Conservation (phyloP, 202 grass and related monocot genomes). For the Panicum virgatum region DNA sequence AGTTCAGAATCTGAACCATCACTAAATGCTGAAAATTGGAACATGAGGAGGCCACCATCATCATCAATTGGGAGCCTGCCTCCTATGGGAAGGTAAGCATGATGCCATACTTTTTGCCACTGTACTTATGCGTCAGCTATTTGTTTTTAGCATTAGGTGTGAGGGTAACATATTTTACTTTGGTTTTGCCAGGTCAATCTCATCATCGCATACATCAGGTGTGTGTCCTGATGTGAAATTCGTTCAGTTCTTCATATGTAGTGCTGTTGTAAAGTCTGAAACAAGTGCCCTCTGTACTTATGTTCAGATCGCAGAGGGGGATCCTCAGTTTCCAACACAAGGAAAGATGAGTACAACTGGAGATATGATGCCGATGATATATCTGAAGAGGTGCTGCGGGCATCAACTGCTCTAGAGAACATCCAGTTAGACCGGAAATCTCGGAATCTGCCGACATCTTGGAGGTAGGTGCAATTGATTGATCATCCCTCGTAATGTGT, state of each 20-base stretch:
- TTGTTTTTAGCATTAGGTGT: conserved; percentile 27
- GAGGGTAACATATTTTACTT: conserved; percentile 36
- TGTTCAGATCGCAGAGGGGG: conserved; percentile 59
- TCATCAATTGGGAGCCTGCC: conserved; percentile 60
- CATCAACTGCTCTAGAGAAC: conserved; percentile 76
- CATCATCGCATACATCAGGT: conserved; percentile 68
- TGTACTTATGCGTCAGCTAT: conserved; percentile 20
- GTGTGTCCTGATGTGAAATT: conserved; percentile 9
- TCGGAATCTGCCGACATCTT: conserved; percentile 74
- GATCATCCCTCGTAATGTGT: neutral
- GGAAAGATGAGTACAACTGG: conserved; percentile 97
- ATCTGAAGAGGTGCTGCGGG: conserved; percentile 82
- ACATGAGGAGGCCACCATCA: conserved; percentile 62
- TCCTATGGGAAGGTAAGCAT: conserved; percentile 60
- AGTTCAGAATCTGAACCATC: conserved; percentile 60
- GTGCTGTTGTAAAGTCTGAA: conserved; percentile 22
- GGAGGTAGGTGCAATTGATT: conserved; percentile 51
- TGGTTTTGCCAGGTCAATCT: conserved; percentile 59
- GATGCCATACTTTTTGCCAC: conserved; percentile 1
- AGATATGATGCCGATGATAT: conserved; percentile 80
- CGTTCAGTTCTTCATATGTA: neutral
- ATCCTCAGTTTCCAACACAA: conserved; percentile 51
- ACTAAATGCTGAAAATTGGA: conserved; percentile 62
- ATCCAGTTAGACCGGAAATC: conserved; percentile 86
- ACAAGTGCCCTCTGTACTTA: neutral